Conservation (phyloP, 176 grass and related monocot species). For the Triticum urartu region DNA sequence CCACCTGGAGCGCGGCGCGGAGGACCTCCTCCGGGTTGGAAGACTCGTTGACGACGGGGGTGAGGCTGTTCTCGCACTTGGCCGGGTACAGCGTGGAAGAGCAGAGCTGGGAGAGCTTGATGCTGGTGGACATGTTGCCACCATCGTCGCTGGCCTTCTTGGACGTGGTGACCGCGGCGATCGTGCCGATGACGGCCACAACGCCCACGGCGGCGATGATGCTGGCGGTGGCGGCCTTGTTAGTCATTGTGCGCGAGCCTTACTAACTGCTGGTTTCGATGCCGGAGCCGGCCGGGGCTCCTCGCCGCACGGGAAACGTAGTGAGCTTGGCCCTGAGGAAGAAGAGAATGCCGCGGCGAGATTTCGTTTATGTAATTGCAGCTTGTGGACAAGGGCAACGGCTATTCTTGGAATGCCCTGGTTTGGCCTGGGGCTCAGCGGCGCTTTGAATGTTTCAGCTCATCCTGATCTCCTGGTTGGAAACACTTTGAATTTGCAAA, state of each 20-base stretch:
- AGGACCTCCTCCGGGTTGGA: constrained; percentile 48
- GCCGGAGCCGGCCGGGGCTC: constrained; percentile 23
- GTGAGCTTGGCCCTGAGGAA: not conserved
- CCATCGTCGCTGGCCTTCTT: not conserved
- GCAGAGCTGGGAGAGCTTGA: constrained; percentile 62
- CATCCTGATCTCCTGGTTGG: not conserved
- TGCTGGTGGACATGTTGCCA: constrained; percentile 19
- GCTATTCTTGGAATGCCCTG: not conserved
- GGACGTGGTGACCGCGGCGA: constrained; percentile 49
- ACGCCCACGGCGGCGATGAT: constrained; percentile 56
- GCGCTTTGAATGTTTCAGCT: constrained; percentile 16
- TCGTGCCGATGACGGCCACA: constrained; percentile 61
- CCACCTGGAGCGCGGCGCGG: constrained; percentile 42
- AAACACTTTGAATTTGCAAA: constrained; percentile 22
- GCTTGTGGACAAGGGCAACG: constrained; percentile 37
- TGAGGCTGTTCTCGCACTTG: constrained; percentile 63
- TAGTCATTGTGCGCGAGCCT: constrained; percentile 45
- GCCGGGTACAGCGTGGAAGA: constrained; percentile 57
- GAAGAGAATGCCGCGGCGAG: not conserved
- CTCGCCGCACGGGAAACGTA: not conserved
- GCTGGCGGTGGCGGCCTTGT: constrained; percentile 49
- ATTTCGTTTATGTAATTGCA: constrained; percentile 22
- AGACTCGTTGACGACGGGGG: constrained; percentile 36
- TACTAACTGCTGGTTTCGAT: not conserved
- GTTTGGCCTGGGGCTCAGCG: constrained; percentile 15